These are phyloP conservation scores for Calcarisporium arbuscula DNA, from an alignment of 2,329 filamentous ascomycete genomes.

Conservation along the genomic window DNA sequence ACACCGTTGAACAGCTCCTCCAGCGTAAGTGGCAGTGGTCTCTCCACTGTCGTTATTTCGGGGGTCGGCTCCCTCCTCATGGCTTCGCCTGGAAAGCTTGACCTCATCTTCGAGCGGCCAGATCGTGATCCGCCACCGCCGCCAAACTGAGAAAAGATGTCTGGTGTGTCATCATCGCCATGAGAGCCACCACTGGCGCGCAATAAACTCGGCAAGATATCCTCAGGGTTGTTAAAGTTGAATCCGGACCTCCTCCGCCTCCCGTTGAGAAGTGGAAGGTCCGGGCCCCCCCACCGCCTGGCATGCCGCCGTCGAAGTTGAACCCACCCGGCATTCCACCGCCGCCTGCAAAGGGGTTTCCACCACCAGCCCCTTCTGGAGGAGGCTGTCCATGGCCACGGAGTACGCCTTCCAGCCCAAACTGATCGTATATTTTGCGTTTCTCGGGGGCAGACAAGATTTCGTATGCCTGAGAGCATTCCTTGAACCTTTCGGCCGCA, in stretches of 20 bases:
- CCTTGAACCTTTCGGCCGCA: conserved; percentile 93
- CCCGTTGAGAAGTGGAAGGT: conserved; percentile 61
- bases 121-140: conserved; percentile 23
- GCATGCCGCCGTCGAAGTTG: conserved; percentile 44
- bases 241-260: conserved; percentile 56
- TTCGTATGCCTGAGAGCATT: conserved; percentile 95
- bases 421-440: conserved; percentile 90
- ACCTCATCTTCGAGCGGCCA: conserved; percentile 38
- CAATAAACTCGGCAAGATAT: conserved; percentile 83
- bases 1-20: conserved; percentile 85
- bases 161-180: conserved; percentile 42
- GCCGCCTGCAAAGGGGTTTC: conserved; percentile 55
- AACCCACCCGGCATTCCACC: conserved; percentile 49
- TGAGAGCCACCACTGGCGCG: conserved; percentile 32
- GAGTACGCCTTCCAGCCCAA: conserved; percentile 86
- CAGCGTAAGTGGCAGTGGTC: conserved; percentile 69
- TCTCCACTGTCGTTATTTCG: conserved; percentile 87
- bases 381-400: conserved; percentile 68
- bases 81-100: conserved; percentile 28
- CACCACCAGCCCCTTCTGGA: conserved; percentile 48
- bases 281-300: conserved; percentile 38
- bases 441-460: conserved; percentile 97
- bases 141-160: conserved; percentile 48
- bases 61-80: conserved; percentile 47
- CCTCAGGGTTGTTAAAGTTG: conserved; percentile 75